phyloP scores from a whole-genome alignment of 1,284 basidiomycete species.

The Pseudozyma tsukubaensis region DNA sequence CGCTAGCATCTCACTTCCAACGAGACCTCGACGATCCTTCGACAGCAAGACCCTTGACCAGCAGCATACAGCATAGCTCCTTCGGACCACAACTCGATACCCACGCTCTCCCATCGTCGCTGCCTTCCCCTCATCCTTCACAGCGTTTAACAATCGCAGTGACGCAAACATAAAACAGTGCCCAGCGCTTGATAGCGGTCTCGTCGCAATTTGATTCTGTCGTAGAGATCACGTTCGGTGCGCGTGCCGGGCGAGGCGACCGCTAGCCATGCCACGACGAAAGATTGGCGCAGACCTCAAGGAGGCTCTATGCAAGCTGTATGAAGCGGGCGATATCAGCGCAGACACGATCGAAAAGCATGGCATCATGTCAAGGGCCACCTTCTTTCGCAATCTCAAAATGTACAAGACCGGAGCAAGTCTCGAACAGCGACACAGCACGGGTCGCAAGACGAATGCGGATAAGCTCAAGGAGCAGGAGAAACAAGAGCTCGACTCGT shows the following conservation, averaged over 20 bases:
- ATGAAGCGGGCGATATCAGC: slow-evolving; percentile 51
- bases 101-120: too few relatives aligned
- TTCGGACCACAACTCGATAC: neutral
- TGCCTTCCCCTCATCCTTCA: too few relatives aligned
- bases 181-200: too few relatives aligned
- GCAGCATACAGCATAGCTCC: neutral
- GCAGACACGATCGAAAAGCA: slow-evolving; percentile 52
- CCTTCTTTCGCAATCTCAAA: slow-evolving; percentile 50
- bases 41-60: slow-evolving; percentile 16
- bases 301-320: slow-evolving; percentile 53
- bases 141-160: too few relatives aligned
- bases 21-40: slow-evolving; percentile 45
- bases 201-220: too few relatives aligned
- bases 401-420: slow-evolving; percentile 51
- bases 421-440: slow-evolving; percentile 51
- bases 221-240: too few relatives aligned
- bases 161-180: too few relatives aligned
- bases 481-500: slow-evolving; percentile 32
- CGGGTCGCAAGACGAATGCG: slow-evolving; percentile 50
- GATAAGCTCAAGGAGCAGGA: slow-evolving; percentile 51
- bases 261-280: slow-evolving; percentile 35
- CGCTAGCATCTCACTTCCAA: slow-evolving; percentile 28
- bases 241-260: neutral
- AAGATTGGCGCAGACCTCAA: slow-evolving; percentile 56
- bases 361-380: slow-evolving; percentile 51